Percentiles rank a stretch among this genome's conserved stretches.
These are phyloP conservation scores for Pseudogymnoascus sp. DNA, from an alignment of 2,329 filamentous ascomycete species.

Conservation along the genomic window DNA sequence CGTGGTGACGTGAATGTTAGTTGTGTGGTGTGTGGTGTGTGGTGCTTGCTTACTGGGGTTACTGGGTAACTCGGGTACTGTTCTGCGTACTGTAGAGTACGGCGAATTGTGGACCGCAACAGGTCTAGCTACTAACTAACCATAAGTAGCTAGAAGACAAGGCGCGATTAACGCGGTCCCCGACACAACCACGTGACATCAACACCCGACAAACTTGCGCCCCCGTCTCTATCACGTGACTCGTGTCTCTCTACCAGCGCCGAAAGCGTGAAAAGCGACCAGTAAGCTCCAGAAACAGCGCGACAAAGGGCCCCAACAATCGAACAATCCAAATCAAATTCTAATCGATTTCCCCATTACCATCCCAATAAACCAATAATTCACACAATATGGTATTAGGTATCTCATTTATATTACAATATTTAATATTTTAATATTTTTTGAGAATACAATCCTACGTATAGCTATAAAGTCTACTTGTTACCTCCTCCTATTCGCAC, in stretches of 20 bases:
- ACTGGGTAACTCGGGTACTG: neutral
- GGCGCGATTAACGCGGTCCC: neutral
- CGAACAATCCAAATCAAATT: neutral
- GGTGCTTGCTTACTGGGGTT: neutral
- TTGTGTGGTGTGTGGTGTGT: neutral
- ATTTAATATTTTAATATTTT: neutral
- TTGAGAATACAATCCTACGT: no score
- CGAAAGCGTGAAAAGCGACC: neutral
- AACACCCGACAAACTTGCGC: no score
- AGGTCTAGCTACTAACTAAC: neutral
- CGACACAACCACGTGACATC: neutral
- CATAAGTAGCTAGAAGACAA: neutral
- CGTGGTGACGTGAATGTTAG: slow-evolving; percentile 32
- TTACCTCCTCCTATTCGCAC: neutral
- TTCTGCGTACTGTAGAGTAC: neutral
- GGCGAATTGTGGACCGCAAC: neutral
- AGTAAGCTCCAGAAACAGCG: neutral
- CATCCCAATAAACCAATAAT: neutral
- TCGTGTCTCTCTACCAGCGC: neutral
- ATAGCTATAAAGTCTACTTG: neutral
- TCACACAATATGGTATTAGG: no score
- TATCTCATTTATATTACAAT: neutral
- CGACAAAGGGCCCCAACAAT: slow-evolving; percentile 4
- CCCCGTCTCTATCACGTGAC: neutral
- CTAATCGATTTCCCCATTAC: neutral